Base-by-base conservation (phyloP, 192 early-diverging fungal species). In the Umbelopsis sp. region DNA sequence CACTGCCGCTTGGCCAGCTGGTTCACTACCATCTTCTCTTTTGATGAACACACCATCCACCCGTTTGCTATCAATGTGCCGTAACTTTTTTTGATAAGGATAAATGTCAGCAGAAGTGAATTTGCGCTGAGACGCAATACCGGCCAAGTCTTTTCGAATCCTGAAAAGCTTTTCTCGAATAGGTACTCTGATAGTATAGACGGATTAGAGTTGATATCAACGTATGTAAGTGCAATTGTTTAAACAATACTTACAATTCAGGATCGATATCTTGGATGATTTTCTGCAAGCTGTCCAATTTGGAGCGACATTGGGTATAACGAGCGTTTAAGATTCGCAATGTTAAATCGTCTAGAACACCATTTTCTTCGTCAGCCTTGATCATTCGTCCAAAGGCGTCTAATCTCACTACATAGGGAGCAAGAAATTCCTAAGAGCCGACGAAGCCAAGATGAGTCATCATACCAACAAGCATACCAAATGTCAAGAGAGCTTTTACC, bases 1-100 rank as follows among this genome's bases (percentile, higher is more conserved):
- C 35, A 97, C 89, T n/a, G 88, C 86, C 18, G 92, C 89, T 71
- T 97, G 95, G n/a, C 95, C 95, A 35, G 89, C 75, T 2, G 90
- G 84, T 30, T 93, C 84, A 10, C 67, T 71, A 2, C 94, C 94
- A 71, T 91, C 82, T 20, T 74, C 78, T 22, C 85, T 81, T 13
- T 85, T 78, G 35, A 94, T 70, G 76, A 91, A 97, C 72, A 90
- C 91, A 70, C 93, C 95, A 70, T 95, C 92, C 13, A 88, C 86
- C 48, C 93, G 84, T 64, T 72, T 75, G 74, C 87, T 82, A 77
- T 97, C 95, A 69, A 97, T 93, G 47, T 89, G 87, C 20, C 88
- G 88, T 52, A 95, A 81, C 55, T 92, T 86, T 67, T 80, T 74
- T 72, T 94, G 92, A 72, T 88, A 73, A 35, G 83, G 82, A 64